Conservation (phyloP, 2,329 filamentous ascomycete genomes). For the Aspergillus sp. region DNA sequence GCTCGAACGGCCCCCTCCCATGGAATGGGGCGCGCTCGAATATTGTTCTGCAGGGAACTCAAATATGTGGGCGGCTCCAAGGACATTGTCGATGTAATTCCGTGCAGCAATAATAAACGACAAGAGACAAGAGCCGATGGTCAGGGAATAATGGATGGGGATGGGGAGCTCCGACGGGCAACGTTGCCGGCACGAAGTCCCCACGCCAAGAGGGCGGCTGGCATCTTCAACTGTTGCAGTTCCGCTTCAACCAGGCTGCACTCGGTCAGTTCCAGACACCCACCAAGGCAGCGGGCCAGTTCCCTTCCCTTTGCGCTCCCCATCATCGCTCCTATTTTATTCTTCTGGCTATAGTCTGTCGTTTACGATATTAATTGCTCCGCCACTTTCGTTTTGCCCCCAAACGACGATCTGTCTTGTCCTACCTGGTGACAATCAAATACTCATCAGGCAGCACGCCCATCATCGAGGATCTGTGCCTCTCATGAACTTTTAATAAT, state of each 20-base stretch:
- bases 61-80: conserved; percentile 87
- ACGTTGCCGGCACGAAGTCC: neutral
- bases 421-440: neutral
- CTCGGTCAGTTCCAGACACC: no score
- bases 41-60: conserved; percentile 89
- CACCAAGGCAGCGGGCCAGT: no score
- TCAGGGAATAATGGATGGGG: neutral
- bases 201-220: neutral
- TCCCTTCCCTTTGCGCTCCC: no score
- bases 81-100: conserved; percentile 59
- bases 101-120: neutral
- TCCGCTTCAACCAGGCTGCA: no score
- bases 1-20: conserved; percentile 96
- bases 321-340: no score
- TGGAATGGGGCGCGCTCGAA: conserved; percentile 88
- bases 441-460: neutral
- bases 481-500: conserved; percentile 6
- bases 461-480: conserved; percentile 1
- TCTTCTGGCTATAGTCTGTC: no score
- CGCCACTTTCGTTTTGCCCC: neutral
- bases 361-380: no score
- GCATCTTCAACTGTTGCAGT: no score
- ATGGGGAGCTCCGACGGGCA: neutral
- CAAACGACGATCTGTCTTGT: neutral
- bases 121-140: conserved; percentile 1